Evolutionary conservation across 163 green algal species (phyloP).

Genomic region (Scenedesmus sp.): DNA sequence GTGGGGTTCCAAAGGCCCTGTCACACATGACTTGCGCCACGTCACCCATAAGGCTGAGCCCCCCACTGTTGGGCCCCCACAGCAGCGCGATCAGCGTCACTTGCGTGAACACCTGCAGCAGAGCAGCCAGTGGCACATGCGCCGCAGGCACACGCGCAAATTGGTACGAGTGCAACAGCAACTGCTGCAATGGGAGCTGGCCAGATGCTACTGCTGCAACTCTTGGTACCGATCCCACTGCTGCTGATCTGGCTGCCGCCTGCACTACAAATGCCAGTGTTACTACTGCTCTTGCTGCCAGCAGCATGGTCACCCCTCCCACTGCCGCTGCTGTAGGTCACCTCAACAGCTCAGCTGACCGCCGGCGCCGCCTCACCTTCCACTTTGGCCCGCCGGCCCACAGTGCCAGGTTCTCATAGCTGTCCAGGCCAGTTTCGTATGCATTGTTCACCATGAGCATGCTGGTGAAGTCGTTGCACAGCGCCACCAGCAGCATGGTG

Average conservation of each 20-base stretch:
- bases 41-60: slow-evolving; percentile 74
- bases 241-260: too few relatives aligned
- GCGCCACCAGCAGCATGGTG: slow-evolving; percentile 66
- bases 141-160: neutral
- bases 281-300: neutral
- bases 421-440: slow-evolving; percentile 57
- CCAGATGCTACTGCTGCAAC: neutral
- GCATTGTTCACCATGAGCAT: slow-evolving; percentile 70
- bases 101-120: slow-evolving; percentile 66
- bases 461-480: slow-evolving; percentile 68
- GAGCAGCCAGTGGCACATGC: neutral
- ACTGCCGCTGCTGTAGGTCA: neutral
- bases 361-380: slow-evolving; percentile 68
- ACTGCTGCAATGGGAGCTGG: too few relatives aligned
- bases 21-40: slow-evolving; percentile 46
- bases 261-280: too few relatives aligned
- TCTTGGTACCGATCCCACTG: neutral
- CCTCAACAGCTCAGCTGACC: too few relatives aligned
- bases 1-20: neutral
- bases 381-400: slow-evolving; percentile 62
- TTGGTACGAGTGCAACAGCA: too few relatives aligned
- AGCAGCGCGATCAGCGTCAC: slow-evolving; percentile 73
- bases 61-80: slow-evolving; percentile 73
- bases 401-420: slow-evolving; percentile 72
- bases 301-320: neutral